These are phyloP conservation scores for Anastatica hierochuntica DNA, from an alignment of 345 rosid species.

Conservation along the genomic window DNA sequence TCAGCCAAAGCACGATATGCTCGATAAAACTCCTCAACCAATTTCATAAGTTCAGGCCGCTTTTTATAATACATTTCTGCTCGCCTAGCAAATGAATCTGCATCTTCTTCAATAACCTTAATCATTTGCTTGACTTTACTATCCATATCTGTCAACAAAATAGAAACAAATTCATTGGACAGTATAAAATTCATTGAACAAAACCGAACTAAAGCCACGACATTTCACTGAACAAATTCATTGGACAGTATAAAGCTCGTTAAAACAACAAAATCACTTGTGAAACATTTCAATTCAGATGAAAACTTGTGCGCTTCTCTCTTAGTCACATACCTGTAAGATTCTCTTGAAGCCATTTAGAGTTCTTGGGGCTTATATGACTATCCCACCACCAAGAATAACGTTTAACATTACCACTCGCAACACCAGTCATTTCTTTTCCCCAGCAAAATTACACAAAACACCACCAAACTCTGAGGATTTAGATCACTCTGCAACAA, in stretches of 20 bases:
- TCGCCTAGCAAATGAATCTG: constrained; percentile 96
- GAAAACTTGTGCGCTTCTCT: too few species aligned
- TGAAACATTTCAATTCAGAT: too few species aligned
- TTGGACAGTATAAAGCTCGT: too few species aligned
- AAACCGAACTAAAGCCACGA: background rate
- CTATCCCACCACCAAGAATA: constrained; percentile 99
- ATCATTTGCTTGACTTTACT: constrained; percentile 91
- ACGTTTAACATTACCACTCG: constrained; percentile 41
- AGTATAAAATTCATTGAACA: too few species aligned
- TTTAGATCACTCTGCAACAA: background rate
- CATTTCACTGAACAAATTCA: background rate
- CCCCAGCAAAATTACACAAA: constrained; percentile 14
- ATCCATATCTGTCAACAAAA: constrained; percentile 71
- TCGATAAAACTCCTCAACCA: constrained; percentile 97
- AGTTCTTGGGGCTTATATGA: constrained; percentile 87
- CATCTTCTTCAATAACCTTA: constrained; percentile 96
- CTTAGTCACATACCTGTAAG: constrained; percentile 57
- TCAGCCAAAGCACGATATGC: constrained; percentile 97
- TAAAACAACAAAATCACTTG: too few species aligned
- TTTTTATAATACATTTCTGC: constrained; percentile 99
- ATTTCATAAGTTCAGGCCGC: constrained; percentile 93
- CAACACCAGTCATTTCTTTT: constrained; percentile 42
- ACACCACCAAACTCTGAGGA: constrained; percentile 11
- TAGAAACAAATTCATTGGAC: too few species aligned
- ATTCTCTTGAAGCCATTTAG: constrained; percentile 96